phyloP scores from a whole-genome alignment of 768 basidiomycete species.

The Holtermannia corniformis region DNA sequence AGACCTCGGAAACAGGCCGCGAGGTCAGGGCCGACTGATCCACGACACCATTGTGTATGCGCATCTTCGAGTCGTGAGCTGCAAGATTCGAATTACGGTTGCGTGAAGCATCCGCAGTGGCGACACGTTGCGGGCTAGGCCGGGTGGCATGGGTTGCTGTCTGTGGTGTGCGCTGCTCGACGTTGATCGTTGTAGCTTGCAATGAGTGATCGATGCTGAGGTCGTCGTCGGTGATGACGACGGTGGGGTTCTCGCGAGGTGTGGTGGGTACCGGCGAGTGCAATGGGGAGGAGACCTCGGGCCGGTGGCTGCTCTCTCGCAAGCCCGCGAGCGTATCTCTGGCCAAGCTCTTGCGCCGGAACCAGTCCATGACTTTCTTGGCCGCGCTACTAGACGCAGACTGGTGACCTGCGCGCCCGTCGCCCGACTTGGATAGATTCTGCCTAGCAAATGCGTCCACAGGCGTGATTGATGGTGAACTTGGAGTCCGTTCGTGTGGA shows the following conservation, averaged over 20 bases:
- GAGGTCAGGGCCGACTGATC: conserved; percentile 84
- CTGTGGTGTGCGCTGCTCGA: background rate
- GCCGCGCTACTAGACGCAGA: conserved; percentile 47
- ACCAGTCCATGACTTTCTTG: conserved; percentile 97
- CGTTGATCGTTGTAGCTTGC: background rate
- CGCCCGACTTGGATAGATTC: background rate
- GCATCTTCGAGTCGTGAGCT: conserved; percentile 48
- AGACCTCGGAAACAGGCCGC: conserved; percentile 71
- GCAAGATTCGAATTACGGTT: conserved; percentile 3
- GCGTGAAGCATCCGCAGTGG: background rate
- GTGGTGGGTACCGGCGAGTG: background rate
- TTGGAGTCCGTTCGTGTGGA: conserved; percentile 57
- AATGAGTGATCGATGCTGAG: background rate
- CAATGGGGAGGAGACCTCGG: background rate
- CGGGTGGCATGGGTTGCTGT: background rate
- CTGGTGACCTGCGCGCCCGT: conserved; percentile 10
- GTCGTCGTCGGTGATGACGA: background rate
- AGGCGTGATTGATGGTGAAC: conserved; percentile 31
- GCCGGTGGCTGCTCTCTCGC: conserved; percentile 1
- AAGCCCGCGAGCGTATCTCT: conserved; percentile 22
- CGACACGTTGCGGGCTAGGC: background rate
- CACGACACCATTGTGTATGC: conserved; percentile 84
- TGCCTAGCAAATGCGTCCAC: conserved; percentile 23
- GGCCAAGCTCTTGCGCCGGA: conserved; percentile 49
- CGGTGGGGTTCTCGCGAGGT: background rate